These are phyloP conservation scores for Quercus phellos DNA, from an alignment of 331 rosid genomes.

Conservation along the genomic window DNA sequence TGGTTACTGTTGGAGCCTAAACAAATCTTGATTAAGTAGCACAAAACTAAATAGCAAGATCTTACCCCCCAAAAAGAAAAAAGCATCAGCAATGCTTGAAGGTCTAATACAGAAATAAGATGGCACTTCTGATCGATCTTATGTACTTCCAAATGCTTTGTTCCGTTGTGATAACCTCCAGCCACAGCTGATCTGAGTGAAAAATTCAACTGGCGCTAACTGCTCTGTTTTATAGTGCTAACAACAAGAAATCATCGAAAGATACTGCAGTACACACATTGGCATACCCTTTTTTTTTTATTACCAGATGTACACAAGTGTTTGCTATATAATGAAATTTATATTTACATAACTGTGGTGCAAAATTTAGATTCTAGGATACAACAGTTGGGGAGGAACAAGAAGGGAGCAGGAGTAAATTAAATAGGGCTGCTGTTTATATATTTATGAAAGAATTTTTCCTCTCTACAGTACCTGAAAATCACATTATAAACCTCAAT, in stretches of 20 bases:
- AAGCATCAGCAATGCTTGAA: neutral
- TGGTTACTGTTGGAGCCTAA: neutral
- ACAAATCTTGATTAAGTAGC: neutral
- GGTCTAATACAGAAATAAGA: neutral
- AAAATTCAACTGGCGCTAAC: neutral
- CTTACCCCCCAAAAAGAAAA: neutral
- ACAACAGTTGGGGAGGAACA: neutral
- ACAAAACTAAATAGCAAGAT: neutral
- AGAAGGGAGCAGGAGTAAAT: neutral
- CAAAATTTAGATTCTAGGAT: neutral
- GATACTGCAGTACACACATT: neutral
- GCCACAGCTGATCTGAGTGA: neutral
- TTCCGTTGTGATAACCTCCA: too few species aligned
- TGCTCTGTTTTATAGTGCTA: too few species aligned
- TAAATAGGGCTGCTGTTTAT: slow-evolving; percentile 14
- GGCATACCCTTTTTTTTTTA: neutral
- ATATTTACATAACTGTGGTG: neutral
- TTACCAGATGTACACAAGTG: too few species aligned
- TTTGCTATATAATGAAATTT: neutral
- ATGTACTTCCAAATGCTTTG: too few species aligned
- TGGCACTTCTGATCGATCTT: too few species aligned
- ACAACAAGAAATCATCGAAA: neutral
- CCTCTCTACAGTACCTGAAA: slow-evolving; percentile 38
- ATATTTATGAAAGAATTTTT: slow-evolving; percentile 49
- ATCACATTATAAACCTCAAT: slow-evolving; percentile 58